A percentile compares a stretch with the other conserved stretches of the same genome.
These are phyloP conservation scores for Sugiyamaella marilandica DNA, from an alignment of 805 yeast species.

Conservation along the genomic window DNA sequence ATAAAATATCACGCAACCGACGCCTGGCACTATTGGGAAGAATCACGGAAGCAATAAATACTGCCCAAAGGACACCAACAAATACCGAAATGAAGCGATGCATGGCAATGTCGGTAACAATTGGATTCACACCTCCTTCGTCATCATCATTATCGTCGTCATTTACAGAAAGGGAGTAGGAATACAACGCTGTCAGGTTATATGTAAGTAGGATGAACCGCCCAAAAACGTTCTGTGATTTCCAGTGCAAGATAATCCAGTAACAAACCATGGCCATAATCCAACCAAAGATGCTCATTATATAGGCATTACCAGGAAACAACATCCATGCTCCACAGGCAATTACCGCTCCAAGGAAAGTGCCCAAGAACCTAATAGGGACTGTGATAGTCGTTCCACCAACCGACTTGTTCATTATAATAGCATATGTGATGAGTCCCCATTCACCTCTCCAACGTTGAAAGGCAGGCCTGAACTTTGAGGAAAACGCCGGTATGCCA, in stretches of 20 bases:
- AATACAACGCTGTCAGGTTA: constrained; percentile 72
- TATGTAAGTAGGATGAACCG: constrained; percentile 66
- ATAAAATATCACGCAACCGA: constrained; percentile 58
- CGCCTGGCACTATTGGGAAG: constrained; percentile 75
- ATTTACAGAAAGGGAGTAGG: constrained; percentile 60
- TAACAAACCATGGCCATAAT: constrained; percentile 39
- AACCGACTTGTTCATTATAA: constrained; percentile 77
- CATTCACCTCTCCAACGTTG: constrained; percentile 74
- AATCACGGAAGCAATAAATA: constrained; percentile 58
- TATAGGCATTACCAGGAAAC: constrained; percentile 50
- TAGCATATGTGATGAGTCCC: constrained; percentile 76
- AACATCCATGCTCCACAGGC: constrained; percentile 60
- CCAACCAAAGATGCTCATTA: constrained; percentile 48
- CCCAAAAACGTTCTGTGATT: constrained; percentile 41
- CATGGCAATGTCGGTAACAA: constrained; percentile 67
- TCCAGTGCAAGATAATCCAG: constrained; percentile 64
- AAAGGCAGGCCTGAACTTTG: constrained; percentile 50
- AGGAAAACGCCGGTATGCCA: constrained; percentile 62
- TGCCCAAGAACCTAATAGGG: constrained; percentile 51
- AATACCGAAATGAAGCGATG: constrained; percentile 72
- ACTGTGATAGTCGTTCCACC: constrained; percentile 81
- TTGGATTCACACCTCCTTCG: constrained; percentile 68
- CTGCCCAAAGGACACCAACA: constrained; percentile 72
- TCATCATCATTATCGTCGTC: constrained; percentile 48
- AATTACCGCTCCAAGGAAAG: constrained; percentile 60